phyloP scores from a whole-genome alignment of 192 early-diverging fungal genomes.

The Allomyces javanicus region DNA sequence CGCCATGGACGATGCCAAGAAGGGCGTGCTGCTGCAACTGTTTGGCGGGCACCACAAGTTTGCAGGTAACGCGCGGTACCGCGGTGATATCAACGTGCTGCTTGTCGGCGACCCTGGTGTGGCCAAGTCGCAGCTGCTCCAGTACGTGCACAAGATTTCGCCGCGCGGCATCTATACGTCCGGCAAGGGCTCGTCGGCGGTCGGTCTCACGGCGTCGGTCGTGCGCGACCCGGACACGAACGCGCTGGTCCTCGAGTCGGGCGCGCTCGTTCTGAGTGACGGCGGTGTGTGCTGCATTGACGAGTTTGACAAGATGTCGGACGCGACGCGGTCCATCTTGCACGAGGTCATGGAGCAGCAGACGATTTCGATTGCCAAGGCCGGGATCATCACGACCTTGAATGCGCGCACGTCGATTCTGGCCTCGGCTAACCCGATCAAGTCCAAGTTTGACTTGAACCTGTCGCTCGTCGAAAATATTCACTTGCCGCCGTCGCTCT shows the following conservation, averaged over 20 bases:
- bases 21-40: conserved; percentile 80
- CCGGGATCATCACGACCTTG: conserved; percentile 91
- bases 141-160: conserved; percentile 79
- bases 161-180: conserved; percentile 92
- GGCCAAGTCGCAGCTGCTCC: conserved; percentile 79
- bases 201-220: conserved; percentile 88
- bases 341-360: conserved; percentile 99
- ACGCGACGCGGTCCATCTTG: conserved; percentile 74
- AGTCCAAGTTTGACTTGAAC: conserved; percentile 69
- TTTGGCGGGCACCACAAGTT: conserved; percentile 88
- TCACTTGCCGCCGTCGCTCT: conserved; percentile 74
- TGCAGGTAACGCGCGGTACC: conserved; percentile 36
- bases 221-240: conserved; percentile 87
- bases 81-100: conserved; percentile 86
- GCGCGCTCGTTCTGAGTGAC: conserved; percentile 86
- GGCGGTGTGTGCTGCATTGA: conserved; percentile 95
- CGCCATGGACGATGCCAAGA: conserved; percentile 95
- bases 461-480: conserved; percentile 71
- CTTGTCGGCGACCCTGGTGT: conserved; percentile 95
- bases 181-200: conserved; percentile 89
- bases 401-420: conserved; percentile 92
- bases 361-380: conserved; percentile 94
- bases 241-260: conserved; percentile 88
- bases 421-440: conserved; percentile 84
- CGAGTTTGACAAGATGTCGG: conserved; percentile 99